These are phyloP conservation scores for Holtermanniella nyarrowii DNA, from an alignment of 768 basidiomycete species.

Conservation along the genomic window DNA sequence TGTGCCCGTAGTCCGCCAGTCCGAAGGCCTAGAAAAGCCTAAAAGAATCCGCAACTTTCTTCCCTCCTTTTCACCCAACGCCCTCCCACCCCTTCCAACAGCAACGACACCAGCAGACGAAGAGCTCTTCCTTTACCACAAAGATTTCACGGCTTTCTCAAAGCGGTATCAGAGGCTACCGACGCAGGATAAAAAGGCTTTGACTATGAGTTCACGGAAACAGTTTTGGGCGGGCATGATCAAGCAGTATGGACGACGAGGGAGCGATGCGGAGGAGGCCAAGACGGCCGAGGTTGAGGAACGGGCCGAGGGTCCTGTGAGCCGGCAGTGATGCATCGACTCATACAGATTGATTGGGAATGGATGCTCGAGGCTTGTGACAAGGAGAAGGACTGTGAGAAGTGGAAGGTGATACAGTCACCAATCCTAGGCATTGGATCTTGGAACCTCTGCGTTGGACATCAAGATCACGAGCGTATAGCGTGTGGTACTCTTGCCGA, in stretches of 20 bases:
- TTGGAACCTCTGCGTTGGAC: no score
- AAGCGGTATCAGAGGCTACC: constrained; percentile 21
- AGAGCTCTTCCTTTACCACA: constrained; percentile 2
- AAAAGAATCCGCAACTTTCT: constrained; percentile 3
- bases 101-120: constrained; percentile 3
- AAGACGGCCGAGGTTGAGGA: constrained; percentile 9
- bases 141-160: constrained; percentile 13
- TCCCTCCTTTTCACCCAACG: constrained; percentile 15
- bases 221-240: constrained; percentile 33
- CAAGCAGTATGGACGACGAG: not conserved
- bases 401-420: no score
- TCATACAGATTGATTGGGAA: no score
- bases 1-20: not conserved
- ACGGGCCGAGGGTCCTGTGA: constrained; percentile 4
- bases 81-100: constrained; percentile 3
- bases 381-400: no score
- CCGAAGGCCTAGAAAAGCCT: constrained; percentile 8
- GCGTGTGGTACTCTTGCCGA: no score
- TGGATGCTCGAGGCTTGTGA: no score
- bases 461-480: no score
- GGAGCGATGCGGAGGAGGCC: constrained; percentile 3
- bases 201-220: constrained; percentile 29
- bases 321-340: not conserved
- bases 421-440: no score
- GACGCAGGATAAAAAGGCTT: constrained; percentile 18